phyloP scores from a whole-genome alignment of 2,329 filamentous ascomycete species.

The Sporothrix mexicana region DNA sequence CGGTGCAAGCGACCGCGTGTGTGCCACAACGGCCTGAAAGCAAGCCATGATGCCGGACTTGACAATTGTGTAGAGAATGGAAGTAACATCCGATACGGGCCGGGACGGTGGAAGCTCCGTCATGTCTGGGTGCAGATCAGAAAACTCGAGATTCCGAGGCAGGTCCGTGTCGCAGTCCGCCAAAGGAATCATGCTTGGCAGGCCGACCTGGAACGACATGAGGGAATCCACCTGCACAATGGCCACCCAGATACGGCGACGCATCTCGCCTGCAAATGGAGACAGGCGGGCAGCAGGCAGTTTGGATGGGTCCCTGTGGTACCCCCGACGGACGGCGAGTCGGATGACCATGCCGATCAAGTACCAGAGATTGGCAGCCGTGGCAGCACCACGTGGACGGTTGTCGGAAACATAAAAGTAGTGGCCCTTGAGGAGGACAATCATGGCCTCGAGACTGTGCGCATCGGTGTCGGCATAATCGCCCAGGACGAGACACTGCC shows the following conservation, averaged over 20 bases:
- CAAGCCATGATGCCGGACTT: conserved; percentile 41
- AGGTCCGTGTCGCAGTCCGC: conserved; percentile 42
- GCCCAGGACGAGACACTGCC: conserved; percentile 41
- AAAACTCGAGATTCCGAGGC: conserved; percentile 49
- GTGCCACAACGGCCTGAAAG: conserved; percentile 24
- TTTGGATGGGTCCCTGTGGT: conserved; percentile 48
- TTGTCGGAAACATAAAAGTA: conserved; percentile 37
- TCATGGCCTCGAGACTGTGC: conserved; percentile 48
- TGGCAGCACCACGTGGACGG: conserved; percentile 24
- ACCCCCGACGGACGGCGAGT: conserved; percentile 50
- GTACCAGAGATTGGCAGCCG: conserved; percentile 48
- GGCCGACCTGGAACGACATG: conserved; percentile 54
- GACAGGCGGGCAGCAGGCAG: conserved; percentile 41
- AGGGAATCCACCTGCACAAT: conserved; percentile 53
- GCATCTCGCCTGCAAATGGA: conserved; percentile 51
- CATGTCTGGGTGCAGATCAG: conserved; percentile 46
- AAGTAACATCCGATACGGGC: conserved; percentile 35
- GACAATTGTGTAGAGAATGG: conserved; percentile 41
- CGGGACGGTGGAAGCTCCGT: conserved; percentile 43
- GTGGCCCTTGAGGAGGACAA: conserved; percentile 45
- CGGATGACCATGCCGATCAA: conserved; percentile 48
- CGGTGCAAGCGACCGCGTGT: conserved; percentile 19
- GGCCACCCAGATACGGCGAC: conserved; percentile 48
- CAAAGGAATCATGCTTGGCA: conserved; percentile 54
- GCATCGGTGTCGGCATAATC: conserved; percentile 46